Base-by-base conservation (phyloP, 208 protist species). In the Crithidia expoeki region DNA sequence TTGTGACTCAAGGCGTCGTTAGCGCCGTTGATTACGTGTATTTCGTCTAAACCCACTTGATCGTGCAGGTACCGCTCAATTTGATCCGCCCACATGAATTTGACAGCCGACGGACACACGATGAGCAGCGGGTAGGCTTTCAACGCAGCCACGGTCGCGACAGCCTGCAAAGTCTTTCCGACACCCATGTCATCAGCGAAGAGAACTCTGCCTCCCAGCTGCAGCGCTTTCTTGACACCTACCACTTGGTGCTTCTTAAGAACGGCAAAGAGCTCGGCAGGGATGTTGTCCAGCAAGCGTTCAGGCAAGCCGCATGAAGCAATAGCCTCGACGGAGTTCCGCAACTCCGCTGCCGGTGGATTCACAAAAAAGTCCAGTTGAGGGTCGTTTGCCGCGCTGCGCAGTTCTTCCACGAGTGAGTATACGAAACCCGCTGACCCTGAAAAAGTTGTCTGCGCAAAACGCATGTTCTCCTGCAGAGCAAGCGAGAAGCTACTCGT, bases 151-250 rank as follows among this genome's bases (percentile, higher is more conserved):
- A 95, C 55, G 2, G 77, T 85, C 23, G 81, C 90, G 49, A 95
- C 65, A 3, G 85, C 84, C 50, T 90, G 72, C 23, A 95, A 67
- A 3, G 90, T 95, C 56, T 95, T 95, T 9, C 90, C 90, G 36
- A 93, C 85, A 21, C 90, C 90, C 90, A 95, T 95, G 52, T 95
- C 90, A 71, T 95, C 90, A 6, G 85, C 87, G 53, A 95, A 80
- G 1, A 95, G 52, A 25, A 70, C 55, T 49, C 90, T 63, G 0
- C 87, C 87, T 36, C 69, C 62, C 27, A 88, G 81, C 21, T 61
- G 49, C 27, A 95, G 69, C 4, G 81, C 83, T 32, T 60, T 78
- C 50, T 61, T 64, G 58, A 95, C 80, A 2, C 83, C 86, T n/a
- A 82, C 76, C 19, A 86, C 32, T 66, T 95, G 90, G 69, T 95